Evolutionary conservation across 2,329 filamentous ascomycete species (phyloP).

Genomic region (Colletotrichum sojae): DNA sequence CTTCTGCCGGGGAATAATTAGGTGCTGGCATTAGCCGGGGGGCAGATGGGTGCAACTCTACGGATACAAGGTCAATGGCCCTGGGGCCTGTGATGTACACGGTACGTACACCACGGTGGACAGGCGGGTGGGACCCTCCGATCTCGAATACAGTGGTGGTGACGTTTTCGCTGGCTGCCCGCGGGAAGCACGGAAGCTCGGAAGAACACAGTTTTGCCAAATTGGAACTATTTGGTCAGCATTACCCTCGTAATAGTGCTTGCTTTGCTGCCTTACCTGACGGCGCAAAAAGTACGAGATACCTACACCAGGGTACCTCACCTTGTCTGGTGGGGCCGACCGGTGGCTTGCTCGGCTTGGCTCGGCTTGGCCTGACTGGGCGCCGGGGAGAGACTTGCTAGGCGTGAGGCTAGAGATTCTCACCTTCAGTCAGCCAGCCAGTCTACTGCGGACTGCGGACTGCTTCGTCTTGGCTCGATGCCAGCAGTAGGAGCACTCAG

Average conservation of each 20-base stretch:
- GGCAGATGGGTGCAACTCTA: neutral
- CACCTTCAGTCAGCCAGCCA: no score
- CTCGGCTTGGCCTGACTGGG: slow-evolving; percentile 7
- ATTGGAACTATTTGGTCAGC: slow-evolving; percentile 4
- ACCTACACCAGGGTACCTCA: neutral
- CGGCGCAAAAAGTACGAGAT: neutral
- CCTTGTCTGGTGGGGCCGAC: slow-evolving; percentile 30
- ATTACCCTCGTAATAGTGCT: neutral
- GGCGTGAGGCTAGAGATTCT: slow-evolving; percentile 1
- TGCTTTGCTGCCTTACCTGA: neutral
- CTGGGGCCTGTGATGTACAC: neutral
- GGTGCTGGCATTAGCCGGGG: no score
- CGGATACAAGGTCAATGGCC: neutral
- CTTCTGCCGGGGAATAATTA: neutral
- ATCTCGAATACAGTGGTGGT: slow-evolving; percentile 39
- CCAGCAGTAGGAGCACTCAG: neutral
- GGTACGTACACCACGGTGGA: neutral
- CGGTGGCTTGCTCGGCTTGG: slow-evolving; percentile 29
- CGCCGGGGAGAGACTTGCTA: neutral
- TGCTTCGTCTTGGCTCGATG: neutral
- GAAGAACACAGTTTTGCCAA: slow-evolving; percentile 6
- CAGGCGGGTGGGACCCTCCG: neutral
- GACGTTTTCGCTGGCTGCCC: slow-evolving; percentile 25
- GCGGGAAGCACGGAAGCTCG: slow-evolving; percentile 28
- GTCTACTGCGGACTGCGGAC: neutral